A percentile compares a stretch with the other conserved stretches of the same genome.
phyloP scores from a whole-genome alignment of 2,329 filamentous ascomycete species.

The Ploettnerulaceae sp. region DNA sequence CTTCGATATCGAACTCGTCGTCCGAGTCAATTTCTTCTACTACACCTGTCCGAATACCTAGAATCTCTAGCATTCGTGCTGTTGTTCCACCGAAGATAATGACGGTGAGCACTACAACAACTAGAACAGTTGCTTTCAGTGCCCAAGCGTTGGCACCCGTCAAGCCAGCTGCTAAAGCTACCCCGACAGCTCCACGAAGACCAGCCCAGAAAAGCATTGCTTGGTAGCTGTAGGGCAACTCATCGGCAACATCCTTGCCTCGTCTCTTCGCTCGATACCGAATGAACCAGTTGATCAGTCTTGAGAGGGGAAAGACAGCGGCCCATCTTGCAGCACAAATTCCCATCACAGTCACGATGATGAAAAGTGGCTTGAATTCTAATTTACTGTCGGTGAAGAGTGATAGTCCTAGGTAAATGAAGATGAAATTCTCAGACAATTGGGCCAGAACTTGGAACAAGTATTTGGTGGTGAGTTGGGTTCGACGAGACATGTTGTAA shows the following conservation, averaged over 20 bases:
- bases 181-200: slow-evolving; percentile 88
- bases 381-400: slow-evolving; percentile 87
- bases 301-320: slow-evolving; percentile 89
- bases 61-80: slow-evolving; percentile 93
- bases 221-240: slow-evolving; percentile 91
- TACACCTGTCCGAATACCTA: slow-evolving; percentile 93
- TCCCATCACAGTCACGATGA: slow-evolving; percentile 84
- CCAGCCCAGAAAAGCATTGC: slow-evolving; percentile 99
- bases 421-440: slow-evolving; percentile 98
- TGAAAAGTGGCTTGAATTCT: slow-evolving; percentile 90
- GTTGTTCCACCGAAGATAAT: slow-evolving; percentile 99
- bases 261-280: slow-evolving; percentile 75
- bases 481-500: slow-evolving; percentile 98
- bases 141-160: slow-evolving; percentile 76
- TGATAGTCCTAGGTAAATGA: slow-evolving; percentile 94
- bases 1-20: slow-evolving; percentile 92
- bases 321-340: slow-evolving; percentile 92
- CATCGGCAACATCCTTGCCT: slow-evolving; percentile 73
- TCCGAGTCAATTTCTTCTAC: slow-evolving; percentile 97
- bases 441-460: slow-evolving; percentile 93
- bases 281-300: slow-evolving; percentile 87
- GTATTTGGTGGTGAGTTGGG: slow-evolving; percentile 96
- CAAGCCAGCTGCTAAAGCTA: slow-evolving; percentile 85
- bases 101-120: slow-evolving; percentile 94
- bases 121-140: slow-evolving; percentile 88